phyloP scores from a whole-genome alignment of 495 filamentous ascomycete species.

The Diplogelasinospora grovesii region DNA sequence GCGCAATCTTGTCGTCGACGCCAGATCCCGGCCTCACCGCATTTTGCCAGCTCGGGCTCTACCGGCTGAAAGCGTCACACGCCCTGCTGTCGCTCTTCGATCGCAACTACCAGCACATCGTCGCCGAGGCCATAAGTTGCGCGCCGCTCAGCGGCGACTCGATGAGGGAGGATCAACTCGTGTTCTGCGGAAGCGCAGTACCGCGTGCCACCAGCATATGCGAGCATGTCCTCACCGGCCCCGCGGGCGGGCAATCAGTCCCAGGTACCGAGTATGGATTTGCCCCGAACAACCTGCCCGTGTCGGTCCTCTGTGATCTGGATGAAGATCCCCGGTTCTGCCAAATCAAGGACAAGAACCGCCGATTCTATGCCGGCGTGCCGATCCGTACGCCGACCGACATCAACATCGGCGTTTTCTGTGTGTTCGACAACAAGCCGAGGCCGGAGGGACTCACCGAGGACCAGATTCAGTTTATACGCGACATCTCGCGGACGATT shows the following conservation, averaged over 20 bases:
- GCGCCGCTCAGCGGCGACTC: slow-evolving; percentile 38
- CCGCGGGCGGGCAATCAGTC: slow-evolving; percentile 14
- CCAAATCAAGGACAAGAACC: slow-evolving; percentile 34
- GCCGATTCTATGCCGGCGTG: slow-evolving; percentile 58
- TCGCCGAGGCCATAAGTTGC: slow-evolving; percentile 56
- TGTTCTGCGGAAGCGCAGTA: slow-evolving; percentile 37
- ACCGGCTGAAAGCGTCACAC: slow-evolving; percentile 46
- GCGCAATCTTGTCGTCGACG: slow-evolving; percentile 22
- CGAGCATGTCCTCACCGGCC: slow-evolving; percentile 32
- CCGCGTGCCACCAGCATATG: slow-evolving; percentile 42
- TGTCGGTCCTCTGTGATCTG: slow-evolving; percentile 46
- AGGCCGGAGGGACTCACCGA: slow-evolving; percentile 32
- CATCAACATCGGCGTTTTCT: slow-evolving; percentile 66
- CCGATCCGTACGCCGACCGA: slow-evolving; percentile 60
- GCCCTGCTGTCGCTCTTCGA: slow-evolving; percentile 57
- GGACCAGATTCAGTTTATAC: slow-evolving; percentile 36
- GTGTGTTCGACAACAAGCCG: slow-evolving; percentile 55
- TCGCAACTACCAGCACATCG: slow-evolving; percentile 50
- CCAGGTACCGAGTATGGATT: slow-evolving; percentile 5
- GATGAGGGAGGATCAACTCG: slow-evolving; percentile 23
- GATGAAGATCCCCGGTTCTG: slow-evolving; percentile 42
- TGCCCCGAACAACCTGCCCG: slow-evolving; percentile 28
- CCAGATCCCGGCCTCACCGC: slow-evolving; percentile 57
- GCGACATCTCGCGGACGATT: slow-evolving; percentile 46
- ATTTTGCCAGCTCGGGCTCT: slow-evolving; percentile 55